Evolutionary conservation across 768 basidiomycete species (phyloP).

Genomic region (Boletales sp.): DNA sequence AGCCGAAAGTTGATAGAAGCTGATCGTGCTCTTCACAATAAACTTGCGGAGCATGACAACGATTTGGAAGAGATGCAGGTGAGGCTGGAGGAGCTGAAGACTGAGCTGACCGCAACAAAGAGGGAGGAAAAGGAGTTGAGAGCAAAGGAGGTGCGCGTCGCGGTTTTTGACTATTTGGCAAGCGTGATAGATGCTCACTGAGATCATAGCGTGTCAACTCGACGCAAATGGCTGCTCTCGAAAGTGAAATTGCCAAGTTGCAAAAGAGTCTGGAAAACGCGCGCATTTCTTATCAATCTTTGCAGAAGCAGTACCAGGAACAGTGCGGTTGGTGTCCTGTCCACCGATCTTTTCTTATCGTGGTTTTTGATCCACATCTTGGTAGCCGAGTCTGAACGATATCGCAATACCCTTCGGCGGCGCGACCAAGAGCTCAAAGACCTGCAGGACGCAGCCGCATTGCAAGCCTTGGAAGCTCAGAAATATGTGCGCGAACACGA

Average conservation of each 20-base stretch:
- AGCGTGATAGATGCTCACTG: slow-evolving; percentile 2
- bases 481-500: slow-evolving; percentile 70
- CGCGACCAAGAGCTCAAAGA: slow-evolving; percentile 72
- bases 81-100: slow-evolving; percentile 71
- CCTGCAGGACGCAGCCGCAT: slow-evolving; percentile 53
- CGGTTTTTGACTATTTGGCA: not conserved
- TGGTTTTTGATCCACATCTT: not conserved
- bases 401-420: slow-evolving; percentile 67
- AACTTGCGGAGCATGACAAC: slow-evolving; percentile 73
- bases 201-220: slow-evolving; percentile 53
- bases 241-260: slow-evolving; percentile 75
- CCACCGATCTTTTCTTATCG: not conserved
- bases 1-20: slow-evolving; percentile 70
- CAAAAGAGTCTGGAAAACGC: slow-evolving; percentile 73
- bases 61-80: slow-evolving; percentile 79
- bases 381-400: slow-evolving; percentile 72
- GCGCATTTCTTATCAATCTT: slow-evolving; percentile 64
- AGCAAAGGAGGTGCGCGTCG: slow-evolving; percentile 66
- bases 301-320: slow-evolving; percentile 87
- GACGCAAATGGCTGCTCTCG: slow-evolving; percentile 64
- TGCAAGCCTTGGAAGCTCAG: slow-evolving; percentile 61
- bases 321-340: slow-evolving; percentile 63
- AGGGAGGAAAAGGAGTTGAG: slow-evolving; percentile 92
- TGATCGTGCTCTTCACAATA: slow-evolving; percentile 62
- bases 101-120: slow-evolving; percentile 75